Percentiles rank a stretch among this genome's conserved stretches.
These are phyloP conservation scores for Penicillium sp. DNA, from an alignment of 2,329 filamentous ascomycete species.

Conservation along the genomic window DNA sequence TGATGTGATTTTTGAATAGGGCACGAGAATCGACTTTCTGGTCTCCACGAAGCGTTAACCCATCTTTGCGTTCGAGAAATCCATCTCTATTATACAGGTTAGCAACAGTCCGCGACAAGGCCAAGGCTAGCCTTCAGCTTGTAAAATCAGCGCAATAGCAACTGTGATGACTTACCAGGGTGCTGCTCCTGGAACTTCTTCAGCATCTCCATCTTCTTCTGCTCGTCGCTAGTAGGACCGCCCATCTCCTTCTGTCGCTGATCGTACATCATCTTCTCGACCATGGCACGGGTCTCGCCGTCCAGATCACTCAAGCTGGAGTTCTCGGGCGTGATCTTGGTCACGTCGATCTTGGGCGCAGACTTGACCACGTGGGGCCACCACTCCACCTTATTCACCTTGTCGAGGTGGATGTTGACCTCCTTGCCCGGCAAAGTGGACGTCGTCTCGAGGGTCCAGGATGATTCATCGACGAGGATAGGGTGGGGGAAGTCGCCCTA, in stretches of 20 bases:
- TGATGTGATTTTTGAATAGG: constrained; percentile 6
- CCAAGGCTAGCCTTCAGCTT: not conserved
- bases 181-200: constrained; percentile 88
- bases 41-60: constrained; percentile 38
- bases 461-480: constrained; percentile 82
- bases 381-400: constrained; percentile 97
- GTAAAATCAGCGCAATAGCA: no score
- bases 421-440: constrained; percentile 64
- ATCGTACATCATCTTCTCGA: constrained; percentile 99
- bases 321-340: constrained; percentile 92
- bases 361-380: constrained; percentile 88
- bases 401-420: constrained; percentile 88
- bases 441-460: constrained; percentile 83
- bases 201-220: constrained; percentile 91
- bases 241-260: constrained; percentile 95
- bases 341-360: constrained; percentile 90
- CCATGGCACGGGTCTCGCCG: constrained; percentile 92
- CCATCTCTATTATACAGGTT: constrained; percentile 57
- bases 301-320: constrained; percentile 90
- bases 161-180: constrained; percentile 48
- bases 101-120: constrained; percentile 8
- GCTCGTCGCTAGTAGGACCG: constrained; percentile 86
- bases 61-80: constrained; percentile 68
- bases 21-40: not conserved
- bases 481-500: constrained; percentile 84